These are phyloP conservation scores for Microascus cirrosus DNA, from an alignment of 2,329 filamentous ascomycete species.

Conservation along the genomic window DNA sequence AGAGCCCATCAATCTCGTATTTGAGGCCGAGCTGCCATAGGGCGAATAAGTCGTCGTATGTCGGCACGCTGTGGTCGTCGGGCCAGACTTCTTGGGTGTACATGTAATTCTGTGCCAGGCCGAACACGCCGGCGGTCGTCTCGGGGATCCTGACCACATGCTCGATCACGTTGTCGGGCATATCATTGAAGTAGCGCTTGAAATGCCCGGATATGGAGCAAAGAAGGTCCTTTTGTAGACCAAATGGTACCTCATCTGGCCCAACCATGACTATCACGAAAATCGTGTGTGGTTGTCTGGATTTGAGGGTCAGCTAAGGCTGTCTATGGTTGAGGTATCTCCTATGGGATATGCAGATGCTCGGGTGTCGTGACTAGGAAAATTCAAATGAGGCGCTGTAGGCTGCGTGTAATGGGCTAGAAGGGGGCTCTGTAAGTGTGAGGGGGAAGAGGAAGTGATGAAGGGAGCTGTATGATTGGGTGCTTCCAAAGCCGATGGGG, in stretches of 20 bases:
- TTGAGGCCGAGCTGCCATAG: slow-evolving; percentile 45
- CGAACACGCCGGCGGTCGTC: slow-evolving; percentile 36
- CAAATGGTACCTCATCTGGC: slow-evolving; percentile 39
- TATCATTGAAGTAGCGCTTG: slow-evolving; percentile 27
- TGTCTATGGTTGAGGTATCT: background rate
- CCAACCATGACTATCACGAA: slow-evolving; percentile 46
- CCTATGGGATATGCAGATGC: background rate
- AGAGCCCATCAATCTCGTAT: slow-evolving; percentile 42
- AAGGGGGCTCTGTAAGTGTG: background rate
- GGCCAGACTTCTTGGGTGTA: slow-evolving; percentile 38
- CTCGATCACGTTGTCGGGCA: slow-evolving; percentile 29
- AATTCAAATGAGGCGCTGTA: background rate
- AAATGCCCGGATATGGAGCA: slow-evolving; percentile 40
- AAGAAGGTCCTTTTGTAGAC: slow-evolving; percentile 47
- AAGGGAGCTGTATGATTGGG: background rate
- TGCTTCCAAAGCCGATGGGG: background rate
- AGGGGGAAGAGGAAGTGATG: background rate
- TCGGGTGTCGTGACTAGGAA: background rate
- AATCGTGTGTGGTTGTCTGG: slow-evolving; percentile 40
- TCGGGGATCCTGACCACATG: slow-evolving; percentile 38
- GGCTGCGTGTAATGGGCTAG: background rate
- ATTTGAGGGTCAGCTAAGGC: slow-evolving; percentile 5
- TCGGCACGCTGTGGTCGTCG: slow-evolving; percentile 27
- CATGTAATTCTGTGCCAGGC: slow-evolving; percentile 41
- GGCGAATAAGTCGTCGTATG: slow-evolving; percentile 42